phyloP scores from a whole-genome alignment of 2,329 filamentous ascomycete species.

The Metarhizium album region DNA sequence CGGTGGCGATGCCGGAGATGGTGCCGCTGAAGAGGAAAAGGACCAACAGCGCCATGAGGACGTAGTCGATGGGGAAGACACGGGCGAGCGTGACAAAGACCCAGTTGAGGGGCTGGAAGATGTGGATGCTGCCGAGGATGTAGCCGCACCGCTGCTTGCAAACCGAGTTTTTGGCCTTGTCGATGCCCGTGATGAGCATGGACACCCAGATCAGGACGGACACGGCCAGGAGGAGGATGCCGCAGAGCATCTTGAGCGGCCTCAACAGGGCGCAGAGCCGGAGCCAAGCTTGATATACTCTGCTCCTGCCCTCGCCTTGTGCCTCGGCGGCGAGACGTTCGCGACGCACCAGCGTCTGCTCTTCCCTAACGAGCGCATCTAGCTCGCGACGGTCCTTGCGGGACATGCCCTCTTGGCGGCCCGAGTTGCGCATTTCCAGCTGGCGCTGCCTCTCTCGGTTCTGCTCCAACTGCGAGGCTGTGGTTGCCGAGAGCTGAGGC shows the following conservation, averaged over 20 bases:
- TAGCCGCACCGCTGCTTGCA: conserved; percentile 90
- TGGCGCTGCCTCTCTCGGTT: conserved; percentile 90
- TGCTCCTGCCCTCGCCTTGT: conserved; percentile 64
- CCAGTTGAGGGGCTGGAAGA: conserved; percentile 94
- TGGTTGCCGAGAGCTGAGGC: conserved; percentile 65
- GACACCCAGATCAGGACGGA: conserved; percentile 72
- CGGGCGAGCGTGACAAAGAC: conserved; percentile 64
- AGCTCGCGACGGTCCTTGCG: conserved; percentile 82
- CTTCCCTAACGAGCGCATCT: conserved; percentile 77
- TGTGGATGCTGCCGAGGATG: conserved; percentile 73
- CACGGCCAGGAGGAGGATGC: conserved; percentile 64
- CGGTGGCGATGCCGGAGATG: conserved; percentile 71
- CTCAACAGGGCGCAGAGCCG: conserved; percentile 74
- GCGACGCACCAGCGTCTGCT: conserved; percentile 81
- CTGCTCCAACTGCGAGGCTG: conserved; percentile 67
- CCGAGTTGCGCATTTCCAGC: conserved; percentile 74
- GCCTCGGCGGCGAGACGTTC: conserved; percentile 79
- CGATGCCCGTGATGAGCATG: conserved; percentile 91
- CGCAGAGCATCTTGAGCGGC: conserved; percentile 79
- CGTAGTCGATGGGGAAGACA: conserved; percentile 85
- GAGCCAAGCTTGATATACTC: conserved; percentile 64
- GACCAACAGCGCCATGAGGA: conserved; percentile 75
- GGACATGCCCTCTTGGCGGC: conserved; percentile 63
- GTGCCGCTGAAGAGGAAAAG: conserved; percentile 83
- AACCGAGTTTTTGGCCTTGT: conserved; percentile 91